Base-by-base conservation (phyloP, 345 rosid genomes). In the rapeseed (Brassica napus) region DNA sequence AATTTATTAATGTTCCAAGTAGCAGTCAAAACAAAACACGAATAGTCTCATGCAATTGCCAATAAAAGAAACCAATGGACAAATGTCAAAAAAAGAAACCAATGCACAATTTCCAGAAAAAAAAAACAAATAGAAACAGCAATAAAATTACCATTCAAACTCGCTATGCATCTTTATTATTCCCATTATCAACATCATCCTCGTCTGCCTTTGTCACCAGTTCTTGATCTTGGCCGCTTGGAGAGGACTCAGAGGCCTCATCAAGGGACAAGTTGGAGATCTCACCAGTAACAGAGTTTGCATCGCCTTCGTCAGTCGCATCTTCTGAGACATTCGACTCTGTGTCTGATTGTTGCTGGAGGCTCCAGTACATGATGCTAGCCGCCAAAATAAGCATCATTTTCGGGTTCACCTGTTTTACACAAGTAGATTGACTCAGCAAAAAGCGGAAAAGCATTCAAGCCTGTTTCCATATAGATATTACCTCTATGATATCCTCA, bases 401-500 rank as follows among this genome's bases (percentile, higher is more conserved):
- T 80, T 91, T 91, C 85, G 84, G 95, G 86, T 91, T 94, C 26
- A 91, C 97, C 94, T 94, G 88, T 72, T 75, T 16, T 21, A 52
- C 28, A 61, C 34, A 34, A 11, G 31, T 10, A 32, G 0, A 34
- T 52, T 34, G 23, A 65, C 8, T 1, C 67, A 26, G 14, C 34
- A 4, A 11, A 52, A 59, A 44, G n/a, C 57, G 0, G 26, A 24
- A 59, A 30, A 58, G 11, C 11, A 59, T 15, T 7, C 11, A 21
- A 21, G 3, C 12, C 3, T 26, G 32, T 24, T 24, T 59, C n/a
- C 3, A 24, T 58, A 24, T 10, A 59, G 61, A 30, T 65, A 31
- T 58, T 76, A 94, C 97, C 98, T 92, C 98, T 59, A 92, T 78
- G 15, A 94, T 91, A 84, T 94, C 98, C 85, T 94, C 98, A 24